Evolutionary conservation across 768 basidiomycete species (phyloP), one percentile per base, ranked within the genome.

Genomic region (Rhodotorula sphaerocarpa): DNA sequence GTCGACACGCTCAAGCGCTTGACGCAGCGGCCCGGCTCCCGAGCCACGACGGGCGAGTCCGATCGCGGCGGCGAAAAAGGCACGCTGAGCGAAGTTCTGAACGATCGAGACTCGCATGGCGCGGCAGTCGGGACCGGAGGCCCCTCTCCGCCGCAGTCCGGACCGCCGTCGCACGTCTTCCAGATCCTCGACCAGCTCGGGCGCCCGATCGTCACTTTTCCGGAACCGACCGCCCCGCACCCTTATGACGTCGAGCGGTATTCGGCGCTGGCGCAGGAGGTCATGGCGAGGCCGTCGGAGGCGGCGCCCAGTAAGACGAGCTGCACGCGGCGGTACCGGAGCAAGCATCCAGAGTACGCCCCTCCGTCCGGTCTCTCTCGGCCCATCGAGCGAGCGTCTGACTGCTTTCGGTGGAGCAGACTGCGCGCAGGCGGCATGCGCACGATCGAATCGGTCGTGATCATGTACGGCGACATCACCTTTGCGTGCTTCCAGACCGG

Each of bases 401-500:
- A 33, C 25, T 5, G 33, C 10, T 7, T 18, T 7, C 20, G 18
- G 20, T 43, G 42, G 14, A n/a, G 36, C 61, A 70, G 70, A 28
- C 64, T 69, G 61, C 62, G 57, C 36, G 55, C 65, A 36, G 66
- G 70, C n/a, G 59, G 50, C 7, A 54, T 70, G n/a, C 65, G 63
- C 27, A 70, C 67, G 20, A 56, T 72, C 60, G 71, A 72, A 16
- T 67, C 65, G 16, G 71, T 72, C 51, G 67, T 72, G 27, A 67
- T 72, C 46, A 50, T 48, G 55, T 72, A 70, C 53, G 66, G 67
- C 45, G 50, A 55, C 33, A 45, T 72, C 66, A 69, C 57, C 23
- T 70, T 72, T 41, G 70, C 65, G 54, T 67, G 70, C 59, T 72
- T 72, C 59, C 65, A 70, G 50, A 69, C 65, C 7, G 67, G 61